phyloP scores from a whole-genome alignment of 768 basidiomycete species.

The Boletus huronensis region DNA sequence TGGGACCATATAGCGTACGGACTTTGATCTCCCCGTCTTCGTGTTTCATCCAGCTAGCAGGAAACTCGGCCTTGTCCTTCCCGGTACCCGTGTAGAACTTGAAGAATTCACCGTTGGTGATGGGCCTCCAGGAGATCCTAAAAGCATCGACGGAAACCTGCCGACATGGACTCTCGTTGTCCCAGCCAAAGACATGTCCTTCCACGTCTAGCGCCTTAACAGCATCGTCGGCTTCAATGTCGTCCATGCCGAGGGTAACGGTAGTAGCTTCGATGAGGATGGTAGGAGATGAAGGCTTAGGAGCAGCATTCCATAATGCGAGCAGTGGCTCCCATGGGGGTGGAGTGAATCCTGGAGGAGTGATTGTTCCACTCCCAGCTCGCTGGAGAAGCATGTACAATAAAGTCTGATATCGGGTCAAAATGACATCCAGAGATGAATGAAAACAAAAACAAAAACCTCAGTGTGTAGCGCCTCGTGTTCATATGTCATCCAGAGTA shows the following conservation, averaged over 20 bases:
- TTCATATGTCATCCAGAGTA: conserved; percentile 87
- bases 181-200: conserved; percentile 86
- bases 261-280: conserved; percentile 57
- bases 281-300: conserved; percentile 40
- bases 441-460: conserved; percentile 29
- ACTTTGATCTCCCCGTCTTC: conserved; percentile 42
- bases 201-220: conserved; percentile 36
- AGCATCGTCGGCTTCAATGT: conserved; percentile 68
- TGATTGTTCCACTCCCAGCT: conserved; percentile 71
- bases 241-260: conserved; percentile 77
- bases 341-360: conserved; percentile 68
- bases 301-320: conserved; percentile 43
- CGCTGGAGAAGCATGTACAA: conserved; percentile 92
- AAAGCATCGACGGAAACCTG: conserved; percentile 62
- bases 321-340: conserved; percentile 70
- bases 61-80: conserved; percentile 39
- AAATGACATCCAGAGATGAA: background rate
- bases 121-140: conserved; percentile 77
- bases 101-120: conserved; percentile 87
- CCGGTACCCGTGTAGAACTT: conserved; percentile 51
- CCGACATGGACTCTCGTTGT: conserved; percentile 81
- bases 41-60: conserved; percentile 25
- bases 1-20: conserved; percentile 83
- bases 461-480: conserved; percentile 90
- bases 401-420: conserved; percentile 52